Conservation (phyloP, 306 rosid genomes). For the Rubus parviflorus region DNA sequence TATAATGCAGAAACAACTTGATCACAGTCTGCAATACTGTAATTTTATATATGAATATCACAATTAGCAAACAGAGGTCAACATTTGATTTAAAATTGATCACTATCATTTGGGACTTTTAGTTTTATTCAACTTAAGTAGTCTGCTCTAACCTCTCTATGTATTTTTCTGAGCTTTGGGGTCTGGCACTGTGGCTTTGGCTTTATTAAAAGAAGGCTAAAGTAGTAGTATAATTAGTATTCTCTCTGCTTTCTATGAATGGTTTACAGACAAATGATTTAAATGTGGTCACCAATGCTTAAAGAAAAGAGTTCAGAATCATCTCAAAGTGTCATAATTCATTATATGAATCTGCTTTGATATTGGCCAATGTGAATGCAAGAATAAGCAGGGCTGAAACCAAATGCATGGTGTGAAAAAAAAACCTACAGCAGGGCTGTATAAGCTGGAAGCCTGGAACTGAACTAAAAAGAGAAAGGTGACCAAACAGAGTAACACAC, state of each 20-base stretch:
- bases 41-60: not conserved
- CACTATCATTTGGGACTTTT: not conserved
- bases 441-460: no score
- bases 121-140: not conserved
- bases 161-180: slow-evolving; percentile 1
- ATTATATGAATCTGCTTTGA: not conserved
- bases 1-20: not conserved
- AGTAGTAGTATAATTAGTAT: not conserved
- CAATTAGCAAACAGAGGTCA: slow-evolving; percentile 4
- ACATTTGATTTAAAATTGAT: slow-evolving; percentile 7
- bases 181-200: not conserved
- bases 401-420: no score
- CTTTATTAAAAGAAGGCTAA: not conserved
- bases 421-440: no score
- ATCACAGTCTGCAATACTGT: not conserved
- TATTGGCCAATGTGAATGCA: not conserved
- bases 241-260: not conserved
- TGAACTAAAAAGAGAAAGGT: not conserved
- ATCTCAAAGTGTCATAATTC: not conserved
- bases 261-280: not conserved
- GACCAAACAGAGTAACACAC: not conserved
- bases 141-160: not conserved
- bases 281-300: not conserved
- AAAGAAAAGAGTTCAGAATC: not conserved
- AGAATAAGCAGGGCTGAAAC: not conserved